Conservation (phyloP, 2,329 filamentous ascomycete species). For the Fusarium tjaetaba region DNA sequence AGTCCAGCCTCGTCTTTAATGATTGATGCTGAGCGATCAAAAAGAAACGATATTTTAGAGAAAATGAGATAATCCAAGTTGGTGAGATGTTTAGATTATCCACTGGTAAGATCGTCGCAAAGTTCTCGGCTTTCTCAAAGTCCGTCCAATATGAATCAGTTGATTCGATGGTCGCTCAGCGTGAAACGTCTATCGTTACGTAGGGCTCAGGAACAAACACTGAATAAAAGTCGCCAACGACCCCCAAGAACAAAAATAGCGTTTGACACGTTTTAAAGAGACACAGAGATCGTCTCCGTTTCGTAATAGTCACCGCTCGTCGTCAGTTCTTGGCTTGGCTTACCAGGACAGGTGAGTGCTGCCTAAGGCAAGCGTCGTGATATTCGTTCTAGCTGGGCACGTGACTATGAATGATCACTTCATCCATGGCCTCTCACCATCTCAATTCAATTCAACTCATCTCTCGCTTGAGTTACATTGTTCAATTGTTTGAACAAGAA, state of each 20-base stretch:
- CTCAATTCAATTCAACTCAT: background rate
- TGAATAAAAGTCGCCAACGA: background rate
- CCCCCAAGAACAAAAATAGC: background rate
- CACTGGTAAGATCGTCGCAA: background rate
- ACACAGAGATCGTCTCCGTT: conserved; percentile 8
- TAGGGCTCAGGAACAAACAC: conserved; percentile 9
- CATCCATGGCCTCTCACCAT: background rate
- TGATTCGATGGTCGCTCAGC: background rate
- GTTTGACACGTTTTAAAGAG: conserved; percentile 11
- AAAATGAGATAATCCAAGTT: background rate
- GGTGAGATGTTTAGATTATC: background rate
- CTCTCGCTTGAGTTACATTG: background rate
- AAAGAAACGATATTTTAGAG: background rate
- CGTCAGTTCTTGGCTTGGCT: conserved; percentile 36
- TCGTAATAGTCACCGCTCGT: conserved; percentile 19
- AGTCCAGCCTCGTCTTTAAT: conserved; percentile 10
- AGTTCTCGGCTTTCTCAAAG: conserved; percentile 29
- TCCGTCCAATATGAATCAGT: conserved; percentile 8
- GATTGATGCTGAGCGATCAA: background rate
- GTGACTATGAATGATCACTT: conserved; percentile 19
- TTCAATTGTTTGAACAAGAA: background rate
- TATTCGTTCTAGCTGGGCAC: conserved; percentile 26
- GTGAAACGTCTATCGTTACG: conserved; percentile 32
- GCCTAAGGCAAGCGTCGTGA: conserved; percentile 42
- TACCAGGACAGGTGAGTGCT: conserved; percentile 38